Conservation (phyloP, 2,329 filamentous ascomycete genomes). For the Dothideomycetes sp. region DNA sequence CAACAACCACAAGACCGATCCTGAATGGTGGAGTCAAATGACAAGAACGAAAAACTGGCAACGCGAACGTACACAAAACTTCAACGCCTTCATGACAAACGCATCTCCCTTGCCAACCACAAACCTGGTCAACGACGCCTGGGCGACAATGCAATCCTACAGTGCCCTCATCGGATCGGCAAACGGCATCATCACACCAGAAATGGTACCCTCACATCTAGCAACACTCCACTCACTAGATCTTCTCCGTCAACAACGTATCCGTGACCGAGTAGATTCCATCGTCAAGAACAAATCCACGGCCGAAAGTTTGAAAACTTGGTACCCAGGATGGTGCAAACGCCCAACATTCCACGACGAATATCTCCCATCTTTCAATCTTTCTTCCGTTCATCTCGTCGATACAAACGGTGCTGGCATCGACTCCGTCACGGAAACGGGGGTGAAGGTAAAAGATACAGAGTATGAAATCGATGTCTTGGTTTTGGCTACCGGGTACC, state of each 20-base stretch:
- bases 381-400: slow-evolving; percentile 48
- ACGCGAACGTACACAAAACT: slow-evolving; percentile 37
- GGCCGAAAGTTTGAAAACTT: slow-evolving; percentile 47
- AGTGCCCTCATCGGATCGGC: slow-evolving; percentile 31
- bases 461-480: slow-evolving; percentile 42
- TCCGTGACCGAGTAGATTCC: slow-evolving; percentile 40
- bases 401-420: slow-evolving; percentile 50
- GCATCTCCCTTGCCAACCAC: slow-evolving; percentile 25
- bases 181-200: slow-evolving; percentile 26
- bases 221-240: slow-evolving; percentile 34
- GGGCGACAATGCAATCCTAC: slow-evolving; percentile 35
- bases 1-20: slow-evolving; percentile 33
- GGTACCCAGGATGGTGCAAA: slow-evolving; percentile 56
- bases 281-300: slow-evolving; percentile 45
- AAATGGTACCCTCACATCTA: slow-evolving; percentile 31
- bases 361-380: slow-evolving; percentile 52
- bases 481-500: slow-evolving; percentile 40
- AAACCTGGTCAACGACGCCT: slow-evolving; percentile 43
- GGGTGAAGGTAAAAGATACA: slow-evolving; percentile 39
- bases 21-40: slow-evolving; percentile 34
- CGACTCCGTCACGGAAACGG: slow-evolving; percentile 35
- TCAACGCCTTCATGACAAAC: slow-evolving; percentile 31
- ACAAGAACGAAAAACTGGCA: slow-evolving; percentile 42
- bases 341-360: slow-evolving; percentile 53
- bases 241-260: slow-evolving; percentile 31